Evolutionary conservation across 2,329 filamentous ascomycete species (phyloP).

Genomic region (Cordyceps farinosa): DNA sequence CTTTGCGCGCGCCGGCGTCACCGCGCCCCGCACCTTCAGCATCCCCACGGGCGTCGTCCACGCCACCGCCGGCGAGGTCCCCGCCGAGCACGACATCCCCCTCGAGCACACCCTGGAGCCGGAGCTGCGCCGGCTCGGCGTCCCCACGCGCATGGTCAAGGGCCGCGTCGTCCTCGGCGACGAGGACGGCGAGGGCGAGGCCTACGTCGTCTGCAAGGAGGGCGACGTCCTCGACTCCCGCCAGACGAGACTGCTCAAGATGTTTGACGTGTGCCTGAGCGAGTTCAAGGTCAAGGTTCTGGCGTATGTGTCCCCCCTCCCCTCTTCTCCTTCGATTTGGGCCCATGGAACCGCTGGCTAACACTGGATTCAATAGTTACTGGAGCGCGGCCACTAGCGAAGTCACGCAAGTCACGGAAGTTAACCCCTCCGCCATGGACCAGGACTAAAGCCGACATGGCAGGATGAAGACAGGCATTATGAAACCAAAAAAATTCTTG

Average conservation of each 20-base stretch:
- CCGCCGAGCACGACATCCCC: constrained; percentile 77
- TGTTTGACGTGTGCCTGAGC: constrained; percentile 85
- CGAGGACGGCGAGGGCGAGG: constrained; percentile 49
- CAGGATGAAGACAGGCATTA: neutral
- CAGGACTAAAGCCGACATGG: constrained; percentile 11
- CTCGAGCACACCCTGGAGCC: constrained; percentile 87
- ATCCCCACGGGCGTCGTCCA: constrained; percentile 83
- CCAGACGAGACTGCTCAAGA: constrained; percentile 89
- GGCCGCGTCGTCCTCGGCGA: constrained; percentile 75
- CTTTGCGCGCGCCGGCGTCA: constrained; percentile 83
- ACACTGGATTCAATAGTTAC: constrained; percentile 41
- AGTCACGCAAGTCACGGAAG: constrained; percentile 61
- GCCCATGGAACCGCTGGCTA: constrained; percentile 12
- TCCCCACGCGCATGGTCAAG: constrained; percentile 85
- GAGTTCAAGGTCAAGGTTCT: constrained; percentile 82
- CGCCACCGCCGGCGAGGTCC: constrained; percentile 74
- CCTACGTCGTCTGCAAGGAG: constrained; percentile 79
- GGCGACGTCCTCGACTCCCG: constrained; percentile 83
- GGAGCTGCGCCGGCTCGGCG: constrained; percentile 80
- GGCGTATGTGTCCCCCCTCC: constrained; percentile 52
- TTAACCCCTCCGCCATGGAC: constrained; percentile 40
- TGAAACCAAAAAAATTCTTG: constrained; percentile 3
- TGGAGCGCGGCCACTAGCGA: constrained; percentile 58
- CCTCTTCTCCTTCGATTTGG: neutral
- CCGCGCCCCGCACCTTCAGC: constrained; percentile 69